Percentiles rank a stretch among this genome's conserved stretches.
phyloP scores from a whole-genome alignment of 1,284 basidiomycete species.

The Ustilago hordei region DNA sequence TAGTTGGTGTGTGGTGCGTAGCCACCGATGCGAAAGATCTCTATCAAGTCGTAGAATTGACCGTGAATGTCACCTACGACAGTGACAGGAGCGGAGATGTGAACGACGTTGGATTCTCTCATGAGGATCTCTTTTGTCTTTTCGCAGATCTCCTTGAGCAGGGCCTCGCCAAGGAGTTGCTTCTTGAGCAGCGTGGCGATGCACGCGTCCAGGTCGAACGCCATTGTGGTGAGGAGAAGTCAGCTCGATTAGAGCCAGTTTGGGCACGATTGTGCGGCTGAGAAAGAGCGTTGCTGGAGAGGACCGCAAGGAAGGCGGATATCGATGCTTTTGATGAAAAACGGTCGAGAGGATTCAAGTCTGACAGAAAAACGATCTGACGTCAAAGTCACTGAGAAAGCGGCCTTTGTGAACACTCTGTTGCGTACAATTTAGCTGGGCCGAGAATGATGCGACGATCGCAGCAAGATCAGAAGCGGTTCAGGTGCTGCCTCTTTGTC shows the following conservation, averaged over 20 bases:
- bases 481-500: too few relatives aligned
- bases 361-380: not conserved
- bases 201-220: conserved; percentile 68
- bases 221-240: conserved; percentile 44
- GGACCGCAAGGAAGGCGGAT: not conserved
- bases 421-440: too few relatives aligned
- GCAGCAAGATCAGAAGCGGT: too few relatives aligned
- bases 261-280: not conserved
- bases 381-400: too few relatives aligned
- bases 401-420: too few relatives aligned
- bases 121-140: conserved; percentile 79
- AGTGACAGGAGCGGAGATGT: conserved; percentile 96
- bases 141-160: conserved; percentile 69
- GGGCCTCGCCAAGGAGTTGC: conserved; percentile 67
- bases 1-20: conserved; percentile 97
- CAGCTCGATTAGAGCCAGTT: not conserved
- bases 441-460: too few relatives aligned
- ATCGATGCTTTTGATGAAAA: not conserved
- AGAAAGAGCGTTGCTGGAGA: not conserved
- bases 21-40: conserved; percentile 98
- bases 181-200: conserved; percentile 68
- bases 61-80: conserved; percentile 99
- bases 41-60: conserved; percentile 97
- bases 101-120: conserved; percentile 98
- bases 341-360: not conserved